Conservation (phyloP, 2,329 filamentous ascomycete species). For the Penicillium sp. region DNA sequence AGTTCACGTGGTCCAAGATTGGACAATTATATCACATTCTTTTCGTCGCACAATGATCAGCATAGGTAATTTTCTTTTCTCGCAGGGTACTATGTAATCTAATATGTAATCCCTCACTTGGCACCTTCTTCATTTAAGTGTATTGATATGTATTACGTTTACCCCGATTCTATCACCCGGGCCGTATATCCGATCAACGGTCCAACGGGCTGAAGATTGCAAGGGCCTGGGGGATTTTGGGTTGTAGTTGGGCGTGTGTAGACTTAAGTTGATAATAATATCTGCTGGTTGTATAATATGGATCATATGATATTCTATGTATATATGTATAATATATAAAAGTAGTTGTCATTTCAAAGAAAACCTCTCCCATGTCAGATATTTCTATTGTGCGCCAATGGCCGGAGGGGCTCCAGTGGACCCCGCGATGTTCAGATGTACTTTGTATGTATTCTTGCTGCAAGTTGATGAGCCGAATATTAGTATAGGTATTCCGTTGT, state of each 20-base stretch:
- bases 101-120: neutral
- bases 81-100: neutral
- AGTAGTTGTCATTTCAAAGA: constrained; percentile 4
- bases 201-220: neutral
- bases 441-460: constrained; percentile 5
- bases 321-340: neutral
- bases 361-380: constrained; percentile 3
- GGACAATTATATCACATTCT: constrained; percentile 14
- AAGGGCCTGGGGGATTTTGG: neutral
- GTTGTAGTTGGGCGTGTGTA: neutral
- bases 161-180: constrained; percentile 6
- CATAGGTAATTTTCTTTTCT: neutral
- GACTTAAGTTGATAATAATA: neutral
- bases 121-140: neutral
- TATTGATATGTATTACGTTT: constrained; percentile 7
- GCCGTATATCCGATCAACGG: constrained; percentile 9
- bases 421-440: constrained; percentile 15
- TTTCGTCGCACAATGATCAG: constrained; percentile 18
- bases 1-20: constrained; percentile 2
- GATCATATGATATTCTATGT: neutral
- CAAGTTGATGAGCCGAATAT: neutral
- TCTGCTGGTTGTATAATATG: neutral
- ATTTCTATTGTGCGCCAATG: constrained; percentile 15
- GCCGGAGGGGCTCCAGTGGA: constrained; percentile 20
- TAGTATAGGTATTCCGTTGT: neutral